Conservation (phyloP, 1,284 basidiomycete genomes). For the Chiua sp. region DNA sequence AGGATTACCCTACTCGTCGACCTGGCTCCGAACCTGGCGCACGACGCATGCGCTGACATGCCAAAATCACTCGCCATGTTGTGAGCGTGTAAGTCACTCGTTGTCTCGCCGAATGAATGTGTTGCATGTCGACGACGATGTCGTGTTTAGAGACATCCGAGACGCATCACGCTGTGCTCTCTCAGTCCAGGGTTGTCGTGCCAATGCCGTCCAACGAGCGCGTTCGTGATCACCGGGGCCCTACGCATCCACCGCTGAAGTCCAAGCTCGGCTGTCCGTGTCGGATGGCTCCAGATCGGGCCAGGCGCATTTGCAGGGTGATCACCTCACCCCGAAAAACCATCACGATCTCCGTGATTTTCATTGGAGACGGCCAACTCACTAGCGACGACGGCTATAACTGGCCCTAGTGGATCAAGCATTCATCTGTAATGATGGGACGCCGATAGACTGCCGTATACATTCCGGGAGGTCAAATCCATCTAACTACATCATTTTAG, state of each 20-base stretch:
- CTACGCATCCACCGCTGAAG: neutral
- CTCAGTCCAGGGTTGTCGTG: slow-evolving; percentile 69
- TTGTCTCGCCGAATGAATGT: neutral
- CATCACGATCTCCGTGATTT: slow-evolving; percentile 25
- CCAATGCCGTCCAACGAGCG: slow-evolving; percentile 36
- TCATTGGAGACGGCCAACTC: slow-evolving; percentile 3
- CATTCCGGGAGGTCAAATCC: too few relatives aligned
- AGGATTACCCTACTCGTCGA: slow-evolving; percentile 73
- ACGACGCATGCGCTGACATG: slow-evolving; percentile 61
- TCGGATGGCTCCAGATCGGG: neutral
- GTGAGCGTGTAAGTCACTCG: slow-evolving; percentile 65
- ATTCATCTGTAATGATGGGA: too few relatives aligned
- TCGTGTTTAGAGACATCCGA: slow-evolving; percentile 51
- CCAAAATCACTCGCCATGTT: slow-evolving; percentile 72
- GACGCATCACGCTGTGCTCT: slow-evolving; percentile 73
- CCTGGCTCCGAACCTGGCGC: slow-evolving; percentile 67
- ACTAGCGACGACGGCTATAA: too few relatives aligned
- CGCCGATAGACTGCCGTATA: too few relatives aligned
- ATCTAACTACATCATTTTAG: too few relatives aligned
- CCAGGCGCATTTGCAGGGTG: too few relatives aligned
- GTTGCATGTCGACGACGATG: too few relatives aligned
- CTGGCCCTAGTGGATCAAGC: too few relatives aligned
- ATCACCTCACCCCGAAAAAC: slow-evolving; percentile 19
- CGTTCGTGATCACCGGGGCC: neutral
- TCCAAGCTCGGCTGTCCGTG: neutral